Evolutionary conservation across 1,284 basidiomycete genomes (phyloP), one percentile per base, ranked within the genome.

Genomic region (Pseudozyma sp.): DNA sequence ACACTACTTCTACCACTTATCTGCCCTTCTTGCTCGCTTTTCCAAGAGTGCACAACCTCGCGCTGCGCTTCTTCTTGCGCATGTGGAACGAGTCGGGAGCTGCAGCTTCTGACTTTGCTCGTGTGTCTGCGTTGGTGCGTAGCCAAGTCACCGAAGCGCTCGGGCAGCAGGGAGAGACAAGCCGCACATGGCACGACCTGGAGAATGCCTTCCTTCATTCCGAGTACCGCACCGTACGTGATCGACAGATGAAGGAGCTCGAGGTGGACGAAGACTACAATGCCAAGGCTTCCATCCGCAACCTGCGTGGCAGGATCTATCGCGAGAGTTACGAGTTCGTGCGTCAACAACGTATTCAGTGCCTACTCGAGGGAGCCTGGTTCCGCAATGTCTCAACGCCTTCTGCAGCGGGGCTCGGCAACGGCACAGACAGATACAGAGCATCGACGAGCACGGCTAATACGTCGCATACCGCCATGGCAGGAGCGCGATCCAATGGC

Each of bases 21-120:
- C 92, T 93, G 76, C 93, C 94, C 0, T 94, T 95, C 87, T 91
- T 97, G 85, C 88, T 97, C 67, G 92, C 93, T 78, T 93, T 95
- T 83, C 89, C 89, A 76, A 77, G 78, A 43, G 91, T 96, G 11
- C 95, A 98, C 85, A 87, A 89, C 7, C 87, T 96, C 5, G 92
- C 92, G 1, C 90, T 93, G 34, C 90, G 90, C 60, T 97, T 97
- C 87, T 97, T 97, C 87, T 86, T 95, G 34, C 90, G 93, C 38
- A 96, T 98, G 91, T 98, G 95, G 95, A 90, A 89, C 79, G 95
- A 97, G 85, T 94, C 93, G 73, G 92, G 92, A 39, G 93, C 95
- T 1, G 91, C 91, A 11, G 66, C 74, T 13, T 10, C 85, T 21
- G 81, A 83, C 54, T 95, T 97, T 80, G 87, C 89, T 40, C 90